Percentiles rank a stretch among this genome's conserved stretches.
Evolutionary conservation across 2,329 filamentous ascomycete species (phyloP).

Genomic region (Hypoxylon sp.): DNA sequence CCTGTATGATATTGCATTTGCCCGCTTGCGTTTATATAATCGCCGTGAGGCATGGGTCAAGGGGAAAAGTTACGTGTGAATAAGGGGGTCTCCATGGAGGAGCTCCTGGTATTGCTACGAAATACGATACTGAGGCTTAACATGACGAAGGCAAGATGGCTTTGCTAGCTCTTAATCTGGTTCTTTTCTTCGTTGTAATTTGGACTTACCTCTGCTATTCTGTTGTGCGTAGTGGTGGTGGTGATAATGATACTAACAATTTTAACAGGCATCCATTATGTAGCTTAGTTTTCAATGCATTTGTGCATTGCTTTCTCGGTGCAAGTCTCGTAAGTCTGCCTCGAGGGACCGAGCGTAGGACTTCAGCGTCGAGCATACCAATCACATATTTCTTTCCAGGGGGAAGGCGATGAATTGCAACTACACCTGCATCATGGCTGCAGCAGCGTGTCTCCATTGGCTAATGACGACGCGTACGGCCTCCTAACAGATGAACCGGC

Average conservation of each 20-base stretch:
- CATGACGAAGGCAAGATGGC: slow-evolving; percentile 22
- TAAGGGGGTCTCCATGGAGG: slow-evolving; percentile 16
- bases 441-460: neutral
- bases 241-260: neutral
- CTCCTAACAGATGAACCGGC: neutral
- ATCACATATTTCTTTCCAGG: neutral
- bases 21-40: slow-evolving; percentile 48
- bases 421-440: slow-evolving; percentile 5
- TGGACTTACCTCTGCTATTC: neutral
- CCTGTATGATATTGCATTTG: slow-evolving; percentile 46
- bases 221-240: neutral
- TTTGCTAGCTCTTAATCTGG: slow-evolving; percentile 23
- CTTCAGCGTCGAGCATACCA: neutral
- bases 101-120: slow-evolving; percentile 10
- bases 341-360: neutral
- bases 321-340: neutral
- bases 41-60: slow-evolving; percentile 40
- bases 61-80: slow-evolving; percentile 43
- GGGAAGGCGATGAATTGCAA: neutral
- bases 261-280: too few relatives aligned
- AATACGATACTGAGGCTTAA: slow-evolving; percentile 30
- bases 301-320: neutral
- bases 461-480: neutral
- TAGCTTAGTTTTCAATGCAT: neutral
- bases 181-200: slow-evolving; percentile 4